Evolutionary conservation across 2,329 filamentous ascomycete genomes (phyloP).

Genomic region (Gliomastix tumulicola): DNA sequence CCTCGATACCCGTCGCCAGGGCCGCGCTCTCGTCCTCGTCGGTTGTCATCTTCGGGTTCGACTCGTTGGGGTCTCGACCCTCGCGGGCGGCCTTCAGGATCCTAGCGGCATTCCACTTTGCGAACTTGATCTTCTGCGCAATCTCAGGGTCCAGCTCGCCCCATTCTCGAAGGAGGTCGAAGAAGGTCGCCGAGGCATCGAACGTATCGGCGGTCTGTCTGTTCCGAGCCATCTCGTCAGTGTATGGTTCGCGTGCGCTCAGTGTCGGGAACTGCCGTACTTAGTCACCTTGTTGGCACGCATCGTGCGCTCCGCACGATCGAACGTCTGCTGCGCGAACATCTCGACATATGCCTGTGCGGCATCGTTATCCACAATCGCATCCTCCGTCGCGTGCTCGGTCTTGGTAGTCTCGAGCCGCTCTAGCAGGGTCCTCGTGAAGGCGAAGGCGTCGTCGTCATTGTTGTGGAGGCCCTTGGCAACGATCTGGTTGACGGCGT

Average conservation of each 20-base stretch:
- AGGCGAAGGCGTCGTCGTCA: conserved; percentile 72
- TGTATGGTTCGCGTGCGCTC: no score
- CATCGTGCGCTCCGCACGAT: conserved; percentile 75
- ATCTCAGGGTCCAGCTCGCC: conserved; percentile 66
- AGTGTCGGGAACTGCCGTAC: conserved; percentile 44
- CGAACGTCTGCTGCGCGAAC: conserved; percentile 84
- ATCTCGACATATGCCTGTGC: conserved; percentile 92
- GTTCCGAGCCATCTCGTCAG: not conserved
- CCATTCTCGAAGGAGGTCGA: conserved; percentile 85
- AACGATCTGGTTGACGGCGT: conserved; percentile 88
- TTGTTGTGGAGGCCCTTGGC: conserved; percentile 69
- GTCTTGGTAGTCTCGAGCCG: conserved; percentile 62
- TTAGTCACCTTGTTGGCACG: conserved; percentile 76
- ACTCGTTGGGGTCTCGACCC: conserved; percentile 84
- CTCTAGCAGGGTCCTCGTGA: conserved; percentile 82
- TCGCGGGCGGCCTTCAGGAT: conserved; percentile 89
- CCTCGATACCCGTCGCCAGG: conserved; percentile 27
- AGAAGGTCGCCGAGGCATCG: conserved; percentile 84
- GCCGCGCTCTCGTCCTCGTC: conserved; percentile 6
- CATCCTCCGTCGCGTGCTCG: conserved; percentile 70
- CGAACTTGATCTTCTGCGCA: conserved; percentile 84
- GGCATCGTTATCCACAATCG: conserved; percentile 75
- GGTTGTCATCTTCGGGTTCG: conserved; percentile 55
- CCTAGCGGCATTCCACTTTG: conserved; percentile 89
- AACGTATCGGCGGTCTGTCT: conserved; percentile 93